These are phyloP conservation scores for Xylaria bambusicola DNA, from an alignment of 495 filamentous ascomycete genomes.

Conservation along the genomic window DNA sequence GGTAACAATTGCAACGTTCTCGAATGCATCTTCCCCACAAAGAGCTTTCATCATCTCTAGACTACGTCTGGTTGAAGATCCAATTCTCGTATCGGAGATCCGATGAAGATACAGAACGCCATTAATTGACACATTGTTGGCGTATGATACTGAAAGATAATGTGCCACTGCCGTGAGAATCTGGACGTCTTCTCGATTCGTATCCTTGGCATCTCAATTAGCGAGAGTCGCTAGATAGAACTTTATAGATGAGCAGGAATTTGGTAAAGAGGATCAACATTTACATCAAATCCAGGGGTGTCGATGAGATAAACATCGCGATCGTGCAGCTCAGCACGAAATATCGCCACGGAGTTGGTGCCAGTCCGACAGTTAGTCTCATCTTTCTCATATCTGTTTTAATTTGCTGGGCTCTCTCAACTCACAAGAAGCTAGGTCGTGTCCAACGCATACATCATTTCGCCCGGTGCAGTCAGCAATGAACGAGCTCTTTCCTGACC, in stretches of 20 bases:
- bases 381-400: not conserved
- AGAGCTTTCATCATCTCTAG: slow-evolving; percentile 25
- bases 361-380: not conserved
- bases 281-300: slow-evolving; percentile 8
- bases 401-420: not conserved
- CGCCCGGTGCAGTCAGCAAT: slow-evolving; percentile 33
- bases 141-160: slow-evolving; percentile 8
- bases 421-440: slow-evolving; percentile 33
- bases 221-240: not conserved
- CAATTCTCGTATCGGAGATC: slow-evolving; percentile 41
- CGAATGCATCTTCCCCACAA: slow-evolving; percentile 36
- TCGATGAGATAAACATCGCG: slow-evolving; percentile 5
- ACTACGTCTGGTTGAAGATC: slow-evolving; percentile 9
- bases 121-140: slow-evolving; percentile 9
- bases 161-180: not conserved
- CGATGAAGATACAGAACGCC: slow-evolving; percentile 24
- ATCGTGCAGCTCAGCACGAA: not conserved
- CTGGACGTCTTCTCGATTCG: not conserved
- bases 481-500: slow-evolving; percentile 43
- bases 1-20: slow-evolving; percentile 25
- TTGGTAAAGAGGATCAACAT: not conserved
- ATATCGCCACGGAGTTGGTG: not conserved
- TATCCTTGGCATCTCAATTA: not conserved
- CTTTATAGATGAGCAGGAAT: not conserved
- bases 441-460: slow-evolving; percentile 26